Evolutionary conservation across 2,329 filamentous ascomycete genomes (phyloP).

Genomic region (Xylariaceae sp.): DNA sequence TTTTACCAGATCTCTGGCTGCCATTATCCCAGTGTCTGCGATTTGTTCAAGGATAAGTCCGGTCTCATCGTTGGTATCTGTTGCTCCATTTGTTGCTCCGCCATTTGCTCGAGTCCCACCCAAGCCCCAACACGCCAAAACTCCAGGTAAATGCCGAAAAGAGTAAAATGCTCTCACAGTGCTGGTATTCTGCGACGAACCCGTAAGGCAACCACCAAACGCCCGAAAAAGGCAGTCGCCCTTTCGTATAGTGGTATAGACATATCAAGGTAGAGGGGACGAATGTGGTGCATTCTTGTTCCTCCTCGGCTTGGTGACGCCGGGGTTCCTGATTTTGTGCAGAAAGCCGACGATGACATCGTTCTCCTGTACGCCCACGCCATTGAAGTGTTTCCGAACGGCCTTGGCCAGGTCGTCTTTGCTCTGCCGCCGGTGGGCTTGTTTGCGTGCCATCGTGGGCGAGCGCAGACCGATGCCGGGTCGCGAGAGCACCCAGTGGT

Average conservation of each 20-base stretch:
- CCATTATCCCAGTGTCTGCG: too few relatives aligned
- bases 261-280: slow-evolving; percentile 23
- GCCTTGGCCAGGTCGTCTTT: slow-evolving; percentile 65
- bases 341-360: slow-evolving; percentile 76
- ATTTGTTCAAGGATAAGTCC: too few relatives aligned
- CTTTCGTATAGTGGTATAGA: not conserved
- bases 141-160: slow-evolving; percentile 2
- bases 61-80: slow-evolving; percentile 1
- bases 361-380: slow-evolving; percentile 68
- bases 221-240: not conserved
- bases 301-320: slow-evolving; percentile 29
- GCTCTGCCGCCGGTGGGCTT: slow-evolving; percentile 56
- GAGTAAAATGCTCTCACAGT: not conserved
- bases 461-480: slow-evolving; percentile 62
- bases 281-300: slow-evolving; percentile 25
- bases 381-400: slow-evolving; percentile 79
- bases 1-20: too few relatives aligned
- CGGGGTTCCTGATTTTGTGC: slow-evolving; percentile 59
- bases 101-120: not conserved
- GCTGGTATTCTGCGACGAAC: not conserved
- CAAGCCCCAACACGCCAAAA: not conserved
- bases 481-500: slow-evolving; percentile 53
- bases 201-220: not conserved
- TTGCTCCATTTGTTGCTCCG: not conserved
- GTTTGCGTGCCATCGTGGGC: slow-evolving; percentile 65